phyloP scores from a whole-genome alignment of 768 basidiomycete species.

The Udeniomyces megalosporus region DNA sequence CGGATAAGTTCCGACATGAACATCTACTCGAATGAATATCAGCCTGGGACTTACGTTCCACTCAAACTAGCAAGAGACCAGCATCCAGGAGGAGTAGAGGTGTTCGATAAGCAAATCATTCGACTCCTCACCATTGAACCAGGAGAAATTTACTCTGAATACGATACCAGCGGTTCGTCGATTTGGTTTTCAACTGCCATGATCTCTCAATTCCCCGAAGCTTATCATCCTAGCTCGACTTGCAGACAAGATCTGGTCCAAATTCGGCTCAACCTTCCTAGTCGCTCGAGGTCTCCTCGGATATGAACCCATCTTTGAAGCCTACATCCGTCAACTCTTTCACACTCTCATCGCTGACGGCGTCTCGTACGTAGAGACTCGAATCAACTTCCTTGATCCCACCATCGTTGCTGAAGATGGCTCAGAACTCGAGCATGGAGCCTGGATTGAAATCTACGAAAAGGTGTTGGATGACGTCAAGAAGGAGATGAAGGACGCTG shows the following conservation, averaged over 20 bases:
- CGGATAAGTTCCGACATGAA: constrained; percentile 7
- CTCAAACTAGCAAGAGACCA: constrained; percentile 39
- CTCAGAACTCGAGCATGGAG: constrained; percentile 37
- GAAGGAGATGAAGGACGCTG: constrained; percentile 37
- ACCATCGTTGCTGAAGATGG: constrained; percentile 33
- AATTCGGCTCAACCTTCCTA: constrained; percentile 44
- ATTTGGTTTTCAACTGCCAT: no score
- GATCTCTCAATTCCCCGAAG: no score
- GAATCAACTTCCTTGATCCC: constrained; percentile 45
- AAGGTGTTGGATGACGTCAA: constrained; percentile 41
- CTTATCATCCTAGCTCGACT: no score
- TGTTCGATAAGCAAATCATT: constrained; percentile 53
- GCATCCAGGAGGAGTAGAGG: constrained; percentile 47
- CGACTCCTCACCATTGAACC: constrained; percentile 50
- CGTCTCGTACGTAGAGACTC: constrained; percentile 51
- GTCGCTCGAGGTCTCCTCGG: constrained; percentile 34
- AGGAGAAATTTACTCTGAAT: constrained; percentile 52
- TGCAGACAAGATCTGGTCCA: constrained; percentile 46
- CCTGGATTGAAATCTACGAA: constrained; percentile 44
- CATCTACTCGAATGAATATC: constrained; percentile 25
- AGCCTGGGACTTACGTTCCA: constrained; percentile 42
- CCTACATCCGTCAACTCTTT: constrained; percentile 50
- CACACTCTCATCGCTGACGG: constrained; percentile 50
- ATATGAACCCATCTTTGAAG: constrained; percentile 43
- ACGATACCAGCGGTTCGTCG: no score